Evolutionary conservation across 345 rosid genomes (phyloP).

Genomic region (Crucihimalaya himalaica): DNA sequence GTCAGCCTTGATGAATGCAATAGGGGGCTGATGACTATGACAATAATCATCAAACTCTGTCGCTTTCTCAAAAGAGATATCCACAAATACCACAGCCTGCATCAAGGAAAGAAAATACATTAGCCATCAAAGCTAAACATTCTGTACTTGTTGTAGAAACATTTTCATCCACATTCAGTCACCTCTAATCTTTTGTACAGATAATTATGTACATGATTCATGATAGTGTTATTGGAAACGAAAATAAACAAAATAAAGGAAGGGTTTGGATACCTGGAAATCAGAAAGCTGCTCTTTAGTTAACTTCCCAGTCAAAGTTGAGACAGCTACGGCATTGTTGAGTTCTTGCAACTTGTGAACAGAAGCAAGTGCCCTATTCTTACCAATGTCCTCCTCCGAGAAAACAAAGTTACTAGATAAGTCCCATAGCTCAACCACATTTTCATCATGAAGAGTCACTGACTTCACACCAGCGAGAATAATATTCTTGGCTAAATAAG

Average conservation of each 20-base stretch:
- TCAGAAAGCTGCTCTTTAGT: slow-evolving; percentile 71
- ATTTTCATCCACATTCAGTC: not conserved
- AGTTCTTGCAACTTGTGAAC: slow-evolving; percentile 88
- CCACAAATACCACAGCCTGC: slow-evolving; percentile 93
- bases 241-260: not conserved
- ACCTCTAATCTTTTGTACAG: not conserved
- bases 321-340: slow-evolving; percentile 74
- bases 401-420: slow-evolving; percentile 76
- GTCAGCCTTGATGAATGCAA: slow-evolving; percentile 72
- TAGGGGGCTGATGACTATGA: slow-evolving; percentile 65
- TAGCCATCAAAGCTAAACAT: not conserved
- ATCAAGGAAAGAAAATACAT: not conserved
- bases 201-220: not conserved
- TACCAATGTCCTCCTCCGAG: slow-evolving; percentile 75
- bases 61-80: slow-evolving; percentile 64
- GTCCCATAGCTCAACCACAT: slow-evolving; percentile 79
- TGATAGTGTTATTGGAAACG: not conserved
- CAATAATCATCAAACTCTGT: slow-evolving; percentile 62
- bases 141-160: not conserved
- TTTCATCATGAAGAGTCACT: slow-evolving; percentile 84
- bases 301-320: slow-evolving; percentile 61
- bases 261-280: slow-evolving; percentile 60
- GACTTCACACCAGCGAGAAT: slow-evolving; percentile 96
- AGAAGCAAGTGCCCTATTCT: slow-evolving; percentile 82
- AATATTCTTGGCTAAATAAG: slow-evolving; percentile 72